Evolutionary conservation across 176 grass and related monocot species (phyloP), one percentile per base, ranked within the genome.

Genomic region (Tillandsia fasciculata): DNA sequence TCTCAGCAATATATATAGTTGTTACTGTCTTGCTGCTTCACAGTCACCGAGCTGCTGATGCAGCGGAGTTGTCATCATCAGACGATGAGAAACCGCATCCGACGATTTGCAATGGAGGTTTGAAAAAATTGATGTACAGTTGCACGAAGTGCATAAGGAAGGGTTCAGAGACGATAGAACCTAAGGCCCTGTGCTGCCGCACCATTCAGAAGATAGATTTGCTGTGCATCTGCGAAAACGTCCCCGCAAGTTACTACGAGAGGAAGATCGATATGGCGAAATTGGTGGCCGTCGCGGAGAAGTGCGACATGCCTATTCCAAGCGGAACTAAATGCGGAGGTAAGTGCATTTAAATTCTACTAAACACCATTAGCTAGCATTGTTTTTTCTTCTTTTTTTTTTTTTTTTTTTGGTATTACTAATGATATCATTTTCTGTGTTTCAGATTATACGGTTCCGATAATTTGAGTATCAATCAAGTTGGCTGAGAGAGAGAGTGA

Each of bases 211-310:
- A 66, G 48, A 56, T 2, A 2, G 8, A 89, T 8, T 8, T 79
- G 1, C 53, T 76, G 10, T 79, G 82, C 66, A 0, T 85, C 11
- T 89, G 87, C 53, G 33, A 52, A 29, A 80, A 79, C 50, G 12
- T 82, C 23, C 84, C 53, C 18, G 50, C 71, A 24, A 24, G 24
- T 17, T 49, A 63, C 1, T 11, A 63, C 0, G 63, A 85, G 71
- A 76, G 73, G 53, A 0, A 85, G 0, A 64, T 89, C 47, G 74
- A 58, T 63, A 85, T 89, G 82, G 71, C 76, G 1, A 89, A 89
- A 17, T 67, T 89, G 9, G 67, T 82, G 9, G 85, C 73, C 0
- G 75, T 85, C 0, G 68, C 68, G 0, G 7, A 51, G 42, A n/a
- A 14, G 33, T 76, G 74, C 18, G 49, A 51, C 9, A 63, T 51